These are phyloP conservation scores for Penicillium hordei DNA, from an alignment of 2,329 filamentous ascomycete genomes.

Conservation along the genomic window DNA sequence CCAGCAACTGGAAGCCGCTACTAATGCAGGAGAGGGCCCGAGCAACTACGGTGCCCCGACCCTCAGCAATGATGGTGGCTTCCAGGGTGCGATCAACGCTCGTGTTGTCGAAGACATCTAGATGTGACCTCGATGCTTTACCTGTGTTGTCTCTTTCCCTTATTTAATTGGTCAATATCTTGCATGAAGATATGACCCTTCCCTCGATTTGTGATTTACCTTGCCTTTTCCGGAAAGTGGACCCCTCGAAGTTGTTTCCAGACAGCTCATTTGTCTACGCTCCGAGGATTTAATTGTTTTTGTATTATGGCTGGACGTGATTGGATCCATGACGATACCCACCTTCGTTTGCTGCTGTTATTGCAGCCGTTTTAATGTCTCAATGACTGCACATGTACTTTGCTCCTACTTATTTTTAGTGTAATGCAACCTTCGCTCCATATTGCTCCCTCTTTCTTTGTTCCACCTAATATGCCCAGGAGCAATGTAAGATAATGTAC, in stretches of 20 bases:
- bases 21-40: slow-evolving; percentile 41
- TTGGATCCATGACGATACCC: slow-evolving; percentile 34
- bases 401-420: slow-evolving; percentile 2
- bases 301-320: slow-evolving; percentile 20
- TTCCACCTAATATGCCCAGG: neutral
- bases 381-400: slow-evolving; percentile 3
- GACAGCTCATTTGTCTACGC: neutral
- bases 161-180: neutral
- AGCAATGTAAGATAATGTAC: too few species aligned
- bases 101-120: slow-evolving; percentile 84
- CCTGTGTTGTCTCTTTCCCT: neutral
- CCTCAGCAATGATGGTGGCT: slow-evolving; percentile 54
- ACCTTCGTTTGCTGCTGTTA: slow-evolving; percentile 26
- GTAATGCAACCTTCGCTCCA: slow-evolving; percentile 2
- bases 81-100: slow-evolving; percentile 79
- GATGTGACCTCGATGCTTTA: neutral
- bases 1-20: too few species aligned
- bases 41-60: slow-evolving; percentile 47
- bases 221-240: slow-evolving; percentile 4
- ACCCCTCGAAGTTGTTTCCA: neutral
- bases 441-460: neutral
- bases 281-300: slow-evolving; percentile 9
- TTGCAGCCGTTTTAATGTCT: slow-evolving; percentile 4
- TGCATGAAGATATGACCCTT: slow-evolving; percentile 22
- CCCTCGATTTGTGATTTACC: slow-evolving; percentile 14